Conservation (phyloP, 768 basidiomycete genomes). For the Lactarius vividus region DNA sequence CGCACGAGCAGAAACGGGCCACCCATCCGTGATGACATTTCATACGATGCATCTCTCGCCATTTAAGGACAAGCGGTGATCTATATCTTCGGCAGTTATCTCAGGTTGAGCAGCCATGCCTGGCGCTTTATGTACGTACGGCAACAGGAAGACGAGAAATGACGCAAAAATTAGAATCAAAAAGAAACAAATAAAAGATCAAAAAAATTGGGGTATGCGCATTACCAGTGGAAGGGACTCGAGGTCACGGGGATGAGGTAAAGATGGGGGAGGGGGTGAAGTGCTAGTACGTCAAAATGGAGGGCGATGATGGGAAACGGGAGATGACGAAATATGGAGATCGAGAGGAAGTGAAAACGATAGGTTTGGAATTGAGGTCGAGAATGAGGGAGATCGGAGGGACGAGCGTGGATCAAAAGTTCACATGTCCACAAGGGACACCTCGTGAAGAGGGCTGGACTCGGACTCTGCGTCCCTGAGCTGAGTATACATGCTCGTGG, state of each 20-base stretch:
- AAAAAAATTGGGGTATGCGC: neutral
- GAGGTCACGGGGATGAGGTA: constrained; percentile 15
- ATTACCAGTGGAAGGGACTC: constrained; percentile 3
- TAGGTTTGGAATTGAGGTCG: constrained; percentile 10
- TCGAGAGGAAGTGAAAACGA: neutral
- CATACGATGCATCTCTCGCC: constrained; percentile 11
- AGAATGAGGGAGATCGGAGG: constrained; percentile 25
- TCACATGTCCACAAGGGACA: neutral
- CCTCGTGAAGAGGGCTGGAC: constrained; percentile 19
- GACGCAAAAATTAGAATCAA: constrained; percentile 13
- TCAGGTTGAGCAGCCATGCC: constrained; percentile 18
- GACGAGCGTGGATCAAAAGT: constrained; percentile 18
- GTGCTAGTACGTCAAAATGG: constrained; percentile 21
- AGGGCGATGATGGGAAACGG: constrained; percentile 16
- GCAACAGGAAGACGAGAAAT: constrained; percentile 12
- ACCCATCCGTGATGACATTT: constrained; percentile 22
- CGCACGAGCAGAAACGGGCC: constrained; percentile 16
- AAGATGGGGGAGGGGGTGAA: constrained; percentile 2
- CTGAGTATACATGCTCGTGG: neutral
- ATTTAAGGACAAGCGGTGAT: constrained; percentile 22
- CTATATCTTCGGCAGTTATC: constrained; percentile 24
- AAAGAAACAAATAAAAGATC: neutral
- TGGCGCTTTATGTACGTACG: constrained; percentile 20
- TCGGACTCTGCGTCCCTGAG: constrained; percentile 7
- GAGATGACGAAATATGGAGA: constrained; percentile 16